Evolutionary conservation across 2,329 filamentous ascomycete species (phyloP), one percentile per base, ranked within the genome.

Genomic region (Camptophora hylomeconis): DNA sequence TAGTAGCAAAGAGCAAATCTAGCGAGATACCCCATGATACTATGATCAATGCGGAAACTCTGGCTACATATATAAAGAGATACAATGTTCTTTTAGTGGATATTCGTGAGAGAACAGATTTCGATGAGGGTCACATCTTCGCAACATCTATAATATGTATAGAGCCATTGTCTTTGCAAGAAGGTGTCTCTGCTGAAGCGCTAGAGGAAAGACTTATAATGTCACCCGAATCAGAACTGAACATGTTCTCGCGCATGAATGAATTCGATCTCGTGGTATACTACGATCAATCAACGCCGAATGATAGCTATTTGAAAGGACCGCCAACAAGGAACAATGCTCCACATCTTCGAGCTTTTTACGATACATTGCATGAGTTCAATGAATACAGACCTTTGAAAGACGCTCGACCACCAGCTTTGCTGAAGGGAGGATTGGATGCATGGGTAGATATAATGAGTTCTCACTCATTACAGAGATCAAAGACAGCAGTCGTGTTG

Each of bases 391-490:
- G 79, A 41, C 76, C 77, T 7, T 57, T 92, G 17, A 77, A 57
- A 25, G 57, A 57, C 32, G 59, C 72, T 33, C 65, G 73, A 15
- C 66, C 69, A 3, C 86, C 87, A 0, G 80, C 83, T 31, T 63
- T 98, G 17, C 60, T 98, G 2, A 61, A 69, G 29, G 89, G 89
- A 11, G 89, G 89, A 0, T 53, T 98, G 7, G 73, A 86, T 42
- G 80, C 83, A 4, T 98, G 89, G 89, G 59, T 74, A 11, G 77
- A 89, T 45, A 56, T 89, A n/a, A 65, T 93, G 45, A 87, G 89
- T 2, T 57, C 62, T 8, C 67, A 74, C 30, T 75, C 78, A 1
- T 58, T 80, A 26, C 60, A 63, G 26, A 64, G 62, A 13, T 71
- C 70, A 3, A 58, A 63, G 14, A 75, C 70, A 2, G 61, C 65